Evolutionary conservation across 2,329 filamentous ascomycete species (phyloP).

Genomic region (Shiraia sp.): DNA sequence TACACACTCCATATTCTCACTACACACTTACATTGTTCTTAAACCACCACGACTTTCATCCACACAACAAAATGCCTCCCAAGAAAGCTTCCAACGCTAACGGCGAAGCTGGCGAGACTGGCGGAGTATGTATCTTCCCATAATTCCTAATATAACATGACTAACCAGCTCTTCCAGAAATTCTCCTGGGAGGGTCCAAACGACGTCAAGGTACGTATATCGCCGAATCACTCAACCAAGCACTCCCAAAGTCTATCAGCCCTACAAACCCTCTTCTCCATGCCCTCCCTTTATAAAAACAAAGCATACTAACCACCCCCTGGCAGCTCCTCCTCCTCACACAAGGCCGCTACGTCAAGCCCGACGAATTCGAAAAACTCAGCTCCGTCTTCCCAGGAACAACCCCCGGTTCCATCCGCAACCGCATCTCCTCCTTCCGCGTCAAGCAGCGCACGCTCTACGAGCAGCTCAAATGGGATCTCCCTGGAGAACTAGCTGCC

Average conservation of each 20-base stretch:
- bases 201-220: constrained; percentile 9
- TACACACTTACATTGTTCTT: too few species aligned
- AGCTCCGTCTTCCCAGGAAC: constrained; percentile 18
- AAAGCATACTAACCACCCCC: background rate
- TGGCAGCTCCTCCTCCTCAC: constrained; percentile 27
- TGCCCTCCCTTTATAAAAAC: too few species aligned
- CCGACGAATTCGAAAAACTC: constrained; percentile 19
- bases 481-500: constrained; percentile 4
- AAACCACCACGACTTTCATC: too few species aligned
- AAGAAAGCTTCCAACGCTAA: background rate
- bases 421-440: constrained; percentile 16
- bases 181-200: constrained; percentile 19
- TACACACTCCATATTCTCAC: too few species aligned
- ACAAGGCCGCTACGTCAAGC: constrained; percentile 14
- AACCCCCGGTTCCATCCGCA: constrained; percentile 16
- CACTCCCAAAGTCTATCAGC: too few species aligned
- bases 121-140: background rate
- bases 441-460: constrained; percentile 8
- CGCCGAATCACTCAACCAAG: too few species aligned
- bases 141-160: background rate
- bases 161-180: constrained; percentile 6
- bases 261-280: constrained; percentile 30
- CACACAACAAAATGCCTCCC: too few species aligned
- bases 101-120: background rate
- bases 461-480: constrained; percentile 14